Evolutionary conservation across 495 filamentous ascomycete species (phyloP), one percentile per base, ranked within the genome.

Genomic region (Xylaria scruposa): DNA sequence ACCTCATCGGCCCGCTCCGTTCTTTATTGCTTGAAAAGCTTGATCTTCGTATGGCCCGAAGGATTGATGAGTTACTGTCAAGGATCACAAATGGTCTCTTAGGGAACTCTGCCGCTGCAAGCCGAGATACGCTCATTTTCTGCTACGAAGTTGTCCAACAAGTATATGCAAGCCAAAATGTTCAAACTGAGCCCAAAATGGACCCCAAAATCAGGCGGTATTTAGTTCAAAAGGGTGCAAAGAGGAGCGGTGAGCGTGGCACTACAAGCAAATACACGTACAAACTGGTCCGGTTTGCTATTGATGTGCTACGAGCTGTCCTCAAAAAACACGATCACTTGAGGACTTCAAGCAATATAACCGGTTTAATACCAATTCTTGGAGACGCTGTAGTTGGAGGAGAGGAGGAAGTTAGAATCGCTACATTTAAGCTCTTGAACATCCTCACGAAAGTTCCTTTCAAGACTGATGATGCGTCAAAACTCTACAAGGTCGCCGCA

Each of bases 81-180:
- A 89, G 97, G 68, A 93, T 98, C 60, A 89, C 91, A 9, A 88
- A 92, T 68, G 96, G 96, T 44, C 85, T 99, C 24, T 73, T 95
- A 67, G 89, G 90, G 59, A 99, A 99, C 73, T 86, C 90, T 10
- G 89, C 88, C 13, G 90, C 92, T 9, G 87, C 90, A 64, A 92
- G 89, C 56, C 90, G 91, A 58, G 91, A 96, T 66, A 87, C 95
- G 65, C 83, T 98, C 53, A 82, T 98, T 0, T 98, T 98, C 81
- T 97, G 94, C 80, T 97, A 97, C 77, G 92, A 98, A 82, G 87
- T 97, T 56, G 92, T 97, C 44, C 91, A 95, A 78, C 91, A 95
- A 74, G 92, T 92, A 2, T 96, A 97, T 78, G 87, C 88, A 61
- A 85, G 85, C 47, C 79, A 82, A 46, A 84, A 85, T 72, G 84